Base-by-base conservation (phyloP, 2,329 filamentous ascomycete genomes). In the Zymoseptoria ardabiliae region DNA sequence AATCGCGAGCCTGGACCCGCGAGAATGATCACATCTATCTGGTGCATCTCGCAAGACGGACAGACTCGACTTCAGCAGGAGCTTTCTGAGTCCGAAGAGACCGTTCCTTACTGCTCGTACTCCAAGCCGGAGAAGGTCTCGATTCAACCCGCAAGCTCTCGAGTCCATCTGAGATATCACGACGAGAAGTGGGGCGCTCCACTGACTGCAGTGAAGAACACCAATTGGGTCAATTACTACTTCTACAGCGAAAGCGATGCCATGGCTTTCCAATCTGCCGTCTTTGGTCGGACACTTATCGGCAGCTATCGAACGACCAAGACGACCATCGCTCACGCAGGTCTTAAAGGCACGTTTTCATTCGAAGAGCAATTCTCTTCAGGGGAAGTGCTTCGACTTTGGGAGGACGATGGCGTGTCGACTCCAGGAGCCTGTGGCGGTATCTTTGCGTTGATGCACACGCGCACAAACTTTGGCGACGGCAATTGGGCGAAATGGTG, bases 351-450 rank as follows among this genome's bases (percentile, higher is more conserved):
- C 0, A 70, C 73, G 0, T 75, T 79, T 56, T 69, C 74, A 2
- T 77, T 78, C 58, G 75, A 78, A 56, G 77, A 79, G 63, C 77
- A 79, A 64, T 77, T 80, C 70, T 78, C 77, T 56, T 77, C 74
- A 20, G 75, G 79, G 60, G 78, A 80, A 60, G 76, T 76, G 41
- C 69, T 79, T 2, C 71, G 78, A 3, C 66, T 79, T 0, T 80
- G 77, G 77, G 73, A 77, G 61, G 77, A 79, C 52, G 72, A 75
- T 22, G 71, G 71, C 7, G 63, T 69, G 5, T 59, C 65, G 3
- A 69, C 65, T 1, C 64, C 68, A 3, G 68, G 69, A 10, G 74
- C 73, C 0, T 72, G 69, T 0, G 73, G 73, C 19, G 77, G 75
- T 20, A 71, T 79, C 19, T 69, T 79, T 30, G 76, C 74, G 0